Percentiles rank a stretch among this genome's conserved stretches.
phyloP scores from a whole-genome alignment of 1,284 basidiomycete species.

The Cerioporus squamosus region DNA sequence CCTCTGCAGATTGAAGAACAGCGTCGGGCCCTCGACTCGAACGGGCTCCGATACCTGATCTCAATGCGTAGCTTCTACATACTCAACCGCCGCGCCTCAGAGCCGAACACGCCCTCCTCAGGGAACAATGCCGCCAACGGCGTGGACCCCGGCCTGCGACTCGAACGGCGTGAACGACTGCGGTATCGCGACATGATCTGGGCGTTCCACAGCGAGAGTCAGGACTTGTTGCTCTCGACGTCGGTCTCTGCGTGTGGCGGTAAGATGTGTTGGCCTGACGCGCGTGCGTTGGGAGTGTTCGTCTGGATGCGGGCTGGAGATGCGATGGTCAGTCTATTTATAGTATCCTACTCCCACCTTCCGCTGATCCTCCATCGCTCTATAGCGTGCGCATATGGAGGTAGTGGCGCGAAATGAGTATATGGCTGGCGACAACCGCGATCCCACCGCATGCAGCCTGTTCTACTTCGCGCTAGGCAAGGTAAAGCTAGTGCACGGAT shows the following conservation, averaged over 20 bases:
- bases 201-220: conserved; percentile 94
- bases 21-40: conserved; percentile 82
- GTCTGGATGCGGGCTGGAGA: conserved; percentile 87
- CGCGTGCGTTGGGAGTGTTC: conserved; percentile 84
- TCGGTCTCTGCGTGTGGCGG: conserved; percentile 75
- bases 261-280: conserved; percentile 89
- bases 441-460: conserved; percentile 89
- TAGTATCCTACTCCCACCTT: neutral
- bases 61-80: conserved; percentile 87
- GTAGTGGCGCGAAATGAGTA: conserved; percentile 93
- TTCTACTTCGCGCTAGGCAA: conserved; percentile 97
- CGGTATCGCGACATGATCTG: conserved; percentile 93
- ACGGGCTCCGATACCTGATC: conserved; percentile 89
- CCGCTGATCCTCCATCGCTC: neutral
- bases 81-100: conserved; percentile 62
- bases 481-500: conserved; percentile 86
- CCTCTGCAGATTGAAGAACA: conserved; percentile 79
- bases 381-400: conserved; percentile 82
- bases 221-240: conserved; percentile 79
- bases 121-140: conserved; percentile 28
- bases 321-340: conserved; percentile 60
- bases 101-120: conserved; percentile 50
- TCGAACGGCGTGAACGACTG: conserved; percentile 69
- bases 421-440: conserved; percentile 82
- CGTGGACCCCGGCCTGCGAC: conserved; percentile 37